phyloP scores from a whole-genome alignment of 441 rosid genomes.

The Melastoma candidum region DNA sequence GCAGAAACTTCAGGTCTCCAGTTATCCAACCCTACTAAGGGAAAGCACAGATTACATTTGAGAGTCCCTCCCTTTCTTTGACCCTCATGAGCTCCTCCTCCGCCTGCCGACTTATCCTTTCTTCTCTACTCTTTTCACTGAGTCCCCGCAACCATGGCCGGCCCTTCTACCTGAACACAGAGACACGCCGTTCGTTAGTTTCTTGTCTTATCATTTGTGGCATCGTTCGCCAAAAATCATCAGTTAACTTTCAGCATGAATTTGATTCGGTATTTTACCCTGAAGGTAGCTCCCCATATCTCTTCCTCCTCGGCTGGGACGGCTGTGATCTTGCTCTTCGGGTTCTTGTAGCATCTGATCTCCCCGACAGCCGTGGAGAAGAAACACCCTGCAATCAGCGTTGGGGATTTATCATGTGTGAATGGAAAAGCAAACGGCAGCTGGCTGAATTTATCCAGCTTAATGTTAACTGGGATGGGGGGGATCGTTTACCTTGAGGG shows the following conservation, averaged over 20 bases:
- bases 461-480: neutral
- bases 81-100: no score
- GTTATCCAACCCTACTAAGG: no score
- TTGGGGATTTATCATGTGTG: neutral
- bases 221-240: no score
- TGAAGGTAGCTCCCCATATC: conserved; percentile 94
- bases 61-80: no score
- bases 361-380: conserved; percentile 84
- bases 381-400: conserved; percentile 56
- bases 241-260: no score
- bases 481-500: conserved; percentile 59
- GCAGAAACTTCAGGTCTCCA: no score
- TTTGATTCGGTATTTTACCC: conserved; percentile 31
- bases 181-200: neutral
- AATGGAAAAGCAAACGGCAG: neutral
- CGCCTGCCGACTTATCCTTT: no score
- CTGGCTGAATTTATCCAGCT: neutral
- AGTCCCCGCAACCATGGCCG: conserved; percentile 61
- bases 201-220: no score
- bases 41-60: no score
- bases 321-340: conserved; percentile 84
- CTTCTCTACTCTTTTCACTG: conserved; percentile 9
- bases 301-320: conserved; percentile 88
- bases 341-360: conserved; percentile 82
- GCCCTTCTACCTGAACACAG: conserved; percentile 74